Conservation (phyloP, 768 basidiomycete genomes). For the Suillus subaureus region DNA sequence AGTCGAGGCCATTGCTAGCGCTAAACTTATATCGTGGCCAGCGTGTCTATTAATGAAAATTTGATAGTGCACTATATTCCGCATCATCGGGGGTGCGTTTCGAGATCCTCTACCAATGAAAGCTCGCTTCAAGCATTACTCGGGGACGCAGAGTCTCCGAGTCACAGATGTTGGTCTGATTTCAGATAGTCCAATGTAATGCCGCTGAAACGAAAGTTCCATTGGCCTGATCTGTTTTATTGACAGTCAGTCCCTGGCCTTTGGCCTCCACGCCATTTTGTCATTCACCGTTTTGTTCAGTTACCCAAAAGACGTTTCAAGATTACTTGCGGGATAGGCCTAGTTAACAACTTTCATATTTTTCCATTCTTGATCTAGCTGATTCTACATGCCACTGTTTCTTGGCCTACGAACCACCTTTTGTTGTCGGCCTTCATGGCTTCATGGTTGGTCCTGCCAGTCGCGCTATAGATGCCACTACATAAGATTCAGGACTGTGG, state of each 20-base stretch:
- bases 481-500: neutral
- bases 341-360: neutral
- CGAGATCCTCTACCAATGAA: neutral
- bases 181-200: neutral
- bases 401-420: neutral
- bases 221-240: neutral
- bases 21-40: neutral
- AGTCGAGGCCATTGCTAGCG: neutral
- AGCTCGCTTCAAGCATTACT: neutral
- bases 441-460: neutral
- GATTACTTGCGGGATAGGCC: neutral
- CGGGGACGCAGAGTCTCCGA: neutral
- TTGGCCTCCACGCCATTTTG: neutral
- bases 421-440: neutral
- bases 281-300: neutral
- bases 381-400: neutral
- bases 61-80: neutral
- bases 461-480: too few relatives aligned
- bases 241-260: neutral
- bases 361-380: neutral
- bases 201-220: neutral
- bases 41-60: neutral
- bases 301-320: neutral
- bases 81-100: neutral
- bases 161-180: neutral